phyloP scores from a whole-genome alignment of 2,329 filamentous ascomycete species.

The Coccinonectria pachysandricola region DNA sequence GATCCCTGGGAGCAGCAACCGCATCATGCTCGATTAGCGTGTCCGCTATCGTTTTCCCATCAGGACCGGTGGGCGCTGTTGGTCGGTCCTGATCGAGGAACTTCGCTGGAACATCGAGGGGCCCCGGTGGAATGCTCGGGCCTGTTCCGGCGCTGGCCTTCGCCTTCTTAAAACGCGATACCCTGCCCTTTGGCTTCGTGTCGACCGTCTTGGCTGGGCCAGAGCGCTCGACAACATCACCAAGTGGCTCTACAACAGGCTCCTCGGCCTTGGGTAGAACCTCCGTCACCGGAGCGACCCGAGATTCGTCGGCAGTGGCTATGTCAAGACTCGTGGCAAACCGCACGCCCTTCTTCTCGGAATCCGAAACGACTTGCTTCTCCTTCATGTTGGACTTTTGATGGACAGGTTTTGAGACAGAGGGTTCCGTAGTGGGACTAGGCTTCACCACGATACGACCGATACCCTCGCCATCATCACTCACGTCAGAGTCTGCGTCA shows the following conservation, averaged over 20 bases:
- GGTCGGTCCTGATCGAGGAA: constrained; percentile 29
- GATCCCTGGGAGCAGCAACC: constrained; percentile 21
- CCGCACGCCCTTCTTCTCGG: constrained; percentile 61
- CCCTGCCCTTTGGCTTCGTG: constrained; percentile 28
- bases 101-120: constrained; percentile 31
- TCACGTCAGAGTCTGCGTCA: constrained; percentile 24
- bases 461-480: constrained; percentile 39
- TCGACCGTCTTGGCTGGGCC: constrained; percentile 15
- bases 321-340: constrained; percentile 70
- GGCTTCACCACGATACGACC: constrained; percentile 43
- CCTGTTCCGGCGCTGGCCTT: constrained; percentile 11
- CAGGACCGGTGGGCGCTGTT: constrained; percentile 36
- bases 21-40: constrained; percentile 46
- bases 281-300: constrained; percentile 8
- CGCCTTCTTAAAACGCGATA: constrained; percentile 43
- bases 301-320: constrained; percentile 31
- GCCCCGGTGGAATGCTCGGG: constrained; percentile 26
- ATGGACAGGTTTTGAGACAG: constrained; percentile 14
- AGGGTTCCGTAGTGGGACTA: constrained; percentile 9
- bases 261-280: constrained; percentile 13
- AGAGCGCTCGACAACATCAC: constrained; percentile 42
- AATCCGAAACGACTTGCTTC: constrained; percentile 10
- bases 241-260: constrained; percentile 35
- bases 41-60: constrained; percentile 48
- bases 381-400: constrained; percentile 26